Evolutionary conservation across 1,139 yeast genomes (phyloP), one percentile per base, ranked within the genome.

Genomic region (Nematodospora anomalae): DNA sequence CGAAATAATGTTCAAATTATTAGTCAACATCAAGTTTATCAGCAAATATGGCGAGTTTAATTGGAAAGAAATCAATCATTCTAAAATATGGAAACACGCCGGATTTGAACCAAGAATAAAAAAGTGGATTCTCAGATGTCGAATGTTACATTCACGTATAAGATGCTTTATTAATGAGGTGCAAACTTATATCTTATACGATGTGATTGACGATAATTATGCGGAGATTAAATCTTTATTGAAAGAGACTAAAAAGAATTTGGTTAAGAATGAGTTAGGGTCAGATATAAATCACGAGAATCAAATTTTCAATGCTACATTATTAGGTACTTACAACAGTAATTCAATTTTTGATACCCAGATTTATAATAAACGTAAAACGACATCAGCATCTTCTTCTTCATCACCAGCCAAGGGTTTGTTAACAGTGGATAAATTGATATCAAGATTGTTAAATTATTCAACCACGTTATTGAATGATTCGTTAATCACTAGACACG

Each of bases 1-100:
- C 52, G 96, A 90, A 56, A 66, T 88, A 22, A 63, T 89, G 39
- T 88, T 86, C 51, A 78, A 96, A 46, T 81, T 86, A 46, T 67
- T 86, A 30, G 60, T 83, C 20, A 71, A 81, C 26, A 56, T 88
- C 15, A 80, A 80, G 43, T 80, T 79, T 50, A 68, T 85, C 8
- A 80, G 79, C 49, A 74, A 76, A 41, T 64, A 74, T 15, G 68
- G 86, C 37, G 83, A 77, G 40, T 69, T 69, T 16, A 76, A 87
- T 0, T 88, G 96, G 96, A 64, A 73, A 28, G 94, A 84, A 46
- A 77, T 84, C 30, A 76, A 75, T 46, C 77, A 76, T 49, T 79
- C 87, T 11, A 60, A 67, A 11, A 79, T 80, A 9, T 89, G 97
- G 97, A 71, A 67, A 26, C 72, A 71, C 49, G 55, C 57, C 5